Evolutionary conservation across 768 basidiomycete genomes (phyloP).

Genomic region (Hortiboletus campestris): DNA sequence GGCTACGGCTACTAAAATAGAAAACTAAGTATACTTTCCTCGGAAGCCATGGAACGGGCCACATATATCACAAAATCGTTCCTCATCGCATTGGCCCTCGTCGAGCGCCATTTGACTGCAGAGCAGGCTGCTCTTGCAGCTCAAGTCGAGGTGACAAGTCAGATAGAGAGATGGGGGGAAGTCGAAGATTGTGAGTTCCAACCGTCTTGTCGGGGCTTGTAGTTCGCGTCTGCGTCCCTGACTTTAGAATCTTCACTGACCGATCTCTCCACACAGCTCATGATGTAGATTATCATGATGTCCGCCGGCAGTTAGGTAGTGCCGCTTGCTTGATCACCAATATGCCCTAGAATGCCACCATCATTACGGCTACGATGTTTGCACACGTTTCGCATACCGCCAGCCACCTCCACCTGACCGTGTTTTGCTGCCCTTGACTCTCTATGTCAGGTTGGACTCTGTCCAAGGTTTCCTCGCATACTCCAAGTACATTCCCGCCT

Average conservation of each 20-base stretch:
- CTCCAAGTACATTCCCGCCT: slow-evolving; percentile 8
- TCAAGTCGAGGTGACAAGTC: slow-evolving; percentile 91
- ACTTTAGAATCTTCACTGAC: slow-evolving; percentile 6
- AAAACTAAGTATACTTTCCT: background rate
- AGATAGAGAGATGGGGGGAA: slow-evolving; percentile 98
- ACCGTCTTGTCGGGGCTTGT: background rate
- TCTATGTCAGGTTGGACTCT: slow-evolving; percentile 10
- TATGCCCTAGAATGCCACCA: slow-evolving; percentile 21
- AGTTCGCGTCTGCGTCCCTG: background rate
- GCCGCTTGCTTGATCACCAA: slow-evolving; percentile 60
- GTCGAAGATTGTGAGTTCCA: slow-evolving; percentile 91
- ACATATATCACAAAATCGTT: slow-evolving; percentile 90
- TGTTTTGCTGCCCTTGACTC: slow-evolving; percentile 6
- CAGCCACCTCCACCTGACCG: background rate
- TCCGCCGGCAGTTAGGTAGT: slow-evolving; percentile 82
- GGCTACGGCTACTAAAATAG: background rate
- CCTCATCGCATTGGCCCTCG: slow-evolving; percentile 81
- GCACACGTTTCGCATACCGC: slow-evolving; percentile 1
- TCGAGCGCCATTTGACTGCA: slow-evolving; percentile 69
- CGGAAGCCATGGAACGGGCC: slow-evolving; percentile 83
- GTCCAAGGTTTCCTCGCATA: slow-evolving; percentile 1
- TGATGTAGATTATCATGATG: slow-evolving; percentile 95
- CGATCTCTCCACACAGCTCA: slow-evolving; percentile 62
- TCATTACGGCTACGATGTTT: slow-evolving; percentile 5
- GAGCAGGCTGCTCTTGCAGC: slow-evolving; percentile 85